Percentiles rank a stretch among this genome's conserved stretches.
phyloP scores from a whole-genome alignment of 2,329 filamentous ascomycete genomes.

The Sarocladiaceae sp. region DNA sequence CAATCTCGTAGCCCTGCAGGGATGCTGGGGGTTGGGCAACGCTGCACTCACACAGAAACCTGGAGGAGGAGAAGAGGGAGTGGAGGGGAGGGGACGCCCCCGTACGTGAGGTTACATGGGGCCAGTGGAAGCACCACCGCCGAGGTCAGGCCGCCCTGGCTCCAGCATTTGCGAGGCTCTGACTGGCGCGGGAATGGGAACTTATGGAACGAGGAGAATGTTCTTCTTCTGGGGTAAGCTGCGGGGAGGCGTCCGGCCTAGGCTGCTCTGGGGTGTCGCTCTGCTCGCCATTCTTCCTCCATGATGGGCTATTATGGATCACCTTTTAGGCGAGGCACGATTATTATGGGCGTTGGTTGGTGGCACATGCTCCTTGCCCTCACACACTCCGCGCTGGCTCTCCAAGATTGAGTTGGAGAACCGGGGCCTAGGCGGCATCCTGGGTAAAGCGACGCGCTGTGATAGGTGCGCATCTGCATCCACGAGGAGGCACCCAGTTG shows the following conservation, averaged over 20 bases:
- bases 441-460: background rate
- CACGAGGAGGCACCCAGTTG: background rate
- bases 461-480: constrained; percentile 5
- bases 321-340: background rate
- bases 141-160: constrained; percentile 7
- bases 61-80: too few species aligned
- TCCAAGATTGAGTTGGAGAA: constrained; percentile 1
- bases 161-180: constrained; percentile 5
- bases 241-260: constrained; percentile 6
- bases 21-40: too few species aligned
- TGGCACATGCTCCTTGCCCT: too few species aligned
- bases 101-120: constrained; percentile 3
- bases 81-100: background rate
- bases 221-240: constrained; percentile 10
- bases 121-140: background rate
- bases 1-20: too few species aligned
- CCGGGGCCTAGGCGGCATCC: background rate
- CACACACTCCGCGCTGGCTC: background rate
- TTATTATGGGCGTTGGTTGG: too few species aligned
- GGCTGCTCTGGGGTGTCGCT: background rate
- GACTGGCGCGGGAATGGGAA: constrained; percentile 9
- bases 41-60: too few species aligned
- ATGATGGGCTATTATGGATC: too few species aligned
- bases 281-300: too few species aligned
- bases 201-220: constrained; percentile 10